Base-by-base conservation (phyloP, 495 filamentous ascomycete genomes). In the Letharia lupina region DNA sequence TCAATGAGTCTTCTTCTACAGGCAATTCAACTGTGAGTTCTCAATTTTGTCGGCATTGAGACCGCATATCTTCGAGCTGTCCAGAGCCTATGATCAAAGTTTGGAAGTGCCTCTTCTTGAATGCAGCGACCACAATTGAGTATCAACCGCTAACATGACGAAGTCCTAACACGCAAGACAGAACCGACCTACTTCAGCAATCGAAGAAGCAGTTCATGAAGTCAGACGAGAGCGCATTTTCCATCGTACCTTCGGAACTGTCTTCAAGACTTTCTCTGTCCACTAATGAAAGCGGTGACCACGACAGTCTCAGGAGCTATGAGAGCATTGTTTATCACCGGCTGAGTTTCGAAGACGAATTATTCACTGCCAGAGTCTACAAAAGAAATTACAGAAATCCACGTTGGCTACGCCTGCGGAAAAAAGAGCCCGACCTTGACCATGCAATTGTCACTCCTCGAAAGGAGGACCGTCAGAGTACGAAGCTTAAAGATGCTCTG, bases 1-100 rank as follows among this genome's bases (percentile, higher is more conserved):
- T 78, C 80, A 7, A 69, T 82, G 40, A 76, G 77, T 60, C 68
- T 82, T 18, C 62, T 82, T 58, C 67, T 82, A 15, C 75, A 78
- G 54, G 77, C 75, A 18, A 75, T 73, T 48, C 73, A 78, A 16
- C 61, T 67, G 23, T 23, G 6, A 54, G 50, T 54, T 28, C 23
- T 28, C 23, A 28, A 28, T 28, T 28, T 28, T 28, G 23, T 28
- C 23, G 23, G 23, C 23, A 28, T 28, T 28, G 23, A 28, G 23
- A 28, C 23, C 23, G 23, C 23, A 28, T 28, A 28, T 28, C 23
- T 28, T 28, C 23, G 23, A 28, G 23, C 23, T 28, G 23, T 28
- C 23, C 23, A 28, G 23, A 28, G 23, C 23, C 23, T 28, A 28
- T 28, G 23, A 28, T 28, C 23, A 28, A 28, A 28, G 23, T 28